Evolutionary conservation across 768 basidiomycete species (phyloP).

Genomic region (Strobilomyces echinocephalus): DNA sequence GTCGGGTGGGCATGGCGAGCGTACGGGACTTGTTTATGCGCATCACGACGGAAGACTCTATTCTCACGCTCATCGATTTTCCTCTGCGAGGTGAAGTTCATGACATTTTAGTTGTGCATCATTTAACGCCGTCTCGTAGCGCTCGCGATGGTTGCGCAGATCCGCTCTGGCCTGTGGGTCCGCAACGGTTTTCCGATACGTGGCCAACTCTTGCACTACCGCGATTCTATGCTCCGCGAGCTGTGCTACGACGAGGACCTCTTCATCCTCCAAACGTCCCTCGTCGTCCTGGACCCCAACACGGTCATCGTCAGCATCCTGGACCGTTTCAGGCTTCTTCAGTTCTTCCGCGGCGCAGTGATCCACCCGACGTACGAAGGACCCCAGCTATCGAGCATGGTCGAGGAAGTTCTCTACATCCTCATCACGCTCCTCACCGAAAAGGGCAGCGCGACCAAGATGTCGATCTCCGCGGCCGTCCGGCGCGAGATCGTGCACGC

Average conservation of each 20-base stretch:
- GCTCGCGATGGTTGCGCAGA: slow-evolving; percentile 88
- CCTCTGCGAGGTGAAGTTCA: slow-evolving; percentile 72
- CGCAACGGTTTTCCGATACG: slow-evolving; percentile 95
- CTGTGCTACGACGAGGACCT: slow-evolving; percentile 95
- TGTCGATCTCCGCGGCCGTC: slow-evolving; percentile 60
- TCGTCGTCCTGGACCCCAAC: slow-evolving; percentile 75
- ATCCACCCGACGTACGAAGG: slow-evolving; percentile 60
- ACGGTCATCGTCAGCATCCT: slow-evolving; percentile 80
- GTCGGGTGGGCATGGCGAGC: slow-evolving; percentile 47
- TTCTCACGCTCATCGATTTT: slow-evolving; percentile 80
- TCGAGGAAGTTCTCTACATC: slow-evolving; percentile 87
- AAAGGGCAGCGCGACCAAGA: slow-evolving; percentile 63
- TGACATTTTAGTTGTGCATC: not conserved
- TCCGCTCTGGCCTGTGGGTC: slow-evolving; percentile 93
- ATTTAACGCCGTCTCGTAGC: slow-evolving; percentile 40
- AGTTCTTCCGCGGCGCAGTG: slow-evolving; percentile 68
- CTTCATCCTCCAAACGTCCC: slow-evolving; percentile 81
- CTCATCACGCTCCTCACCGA: slow-evolving; percentile 86
- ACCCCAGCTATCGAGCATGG: slow-evolving; percentile 72
- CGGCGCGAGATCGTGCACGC: slow-evolving; percentile 87
- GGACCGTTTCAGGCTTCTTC: slow-evolving; percentile 79
- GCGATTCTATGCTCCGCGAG: slow-evolving; percentile 93
- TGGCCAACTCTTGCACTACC: slow-evolving; percentile 91
- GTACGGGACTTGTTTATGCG: slow-evolving; percentile 58
- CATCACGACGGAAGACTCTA: slow-evolving; percentile 59